A percentile compares a stretch with the other conserved stretches of the same genome.
Evolutionary conservation across 768 basidiomycete genomes (phyloP).

Genomic region (Lyophyllum atratum): DNA sequence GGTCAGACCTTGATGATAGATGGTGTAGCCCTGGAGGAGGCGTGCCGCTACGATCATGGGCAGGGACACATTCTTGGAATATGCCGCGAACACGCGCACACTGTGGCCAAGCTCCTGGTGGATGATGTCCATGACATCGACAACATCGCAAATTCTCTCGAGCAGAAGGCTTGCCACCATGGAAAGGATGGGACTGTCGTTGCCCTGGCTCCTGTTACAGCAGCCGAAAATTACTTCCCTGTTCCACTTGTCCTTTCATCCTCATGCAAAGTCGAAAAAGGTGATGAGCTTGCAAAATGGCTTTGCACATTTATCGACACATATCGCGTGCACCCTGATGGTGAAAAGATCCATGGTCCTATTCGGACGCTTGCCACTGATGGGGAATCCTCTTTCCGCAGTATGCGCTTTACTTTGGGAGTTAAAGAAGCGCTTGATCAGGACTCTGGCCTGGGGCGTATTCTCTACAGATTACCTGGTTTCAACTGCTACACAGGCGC

Average conservation of each 20-base stretch:
- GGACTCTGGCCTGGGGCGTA: not conserved
- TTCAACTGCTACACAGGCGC: slow-evolving; percentile 22
- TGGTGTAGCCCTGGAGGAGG: slow-evolving; percentile 26
- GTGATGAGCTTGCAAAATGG: slow-evolving; percentile 14
- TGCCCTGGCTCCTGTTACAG: slow-evolving; percentile 23
- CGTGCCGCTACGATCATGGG: slow-evolving; percentile 16
- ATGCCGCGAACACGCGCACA: not conserved
- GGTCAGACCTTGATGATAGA: slow-evolving; percentile 27
- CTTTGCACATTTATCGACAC: slow-evolving; percentile 11
- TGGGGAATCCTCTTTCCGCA: not conserved
- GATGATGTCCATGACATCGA: not conserved
- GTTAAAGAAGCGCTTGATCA: not conserved
- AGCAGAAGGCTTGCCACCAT: slow-evolving; percentile 12
- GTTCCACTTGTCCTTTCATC: slow-evolving; percentile 23
- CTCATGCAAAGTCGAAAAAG: slow-evolving; percentile 25
- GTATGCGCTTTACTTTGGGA: not conserved
- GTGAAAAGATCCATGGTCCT: not conserved
- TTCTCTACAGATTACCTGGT: slow-evolving; percentile 9
- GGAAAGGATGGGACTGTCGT: slow-evolving; percentile 31
- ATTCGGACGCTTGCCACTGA: not conserved
- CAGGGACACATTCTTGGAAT: slow-evolving; percentile 4
- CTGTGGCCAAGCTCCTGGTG: not conserved
- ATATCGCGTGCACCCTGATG: not conserved
- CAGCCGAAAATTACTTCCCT: slow-evolving; percentile 22
- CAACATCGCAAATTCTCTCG: slow-evolving; percentile 9